These are phyloP conservation scores for Tinospora cordifolia DNA, from an alignment of 164 flowering plant genomes.

Conservation along the genomic window DNA sequence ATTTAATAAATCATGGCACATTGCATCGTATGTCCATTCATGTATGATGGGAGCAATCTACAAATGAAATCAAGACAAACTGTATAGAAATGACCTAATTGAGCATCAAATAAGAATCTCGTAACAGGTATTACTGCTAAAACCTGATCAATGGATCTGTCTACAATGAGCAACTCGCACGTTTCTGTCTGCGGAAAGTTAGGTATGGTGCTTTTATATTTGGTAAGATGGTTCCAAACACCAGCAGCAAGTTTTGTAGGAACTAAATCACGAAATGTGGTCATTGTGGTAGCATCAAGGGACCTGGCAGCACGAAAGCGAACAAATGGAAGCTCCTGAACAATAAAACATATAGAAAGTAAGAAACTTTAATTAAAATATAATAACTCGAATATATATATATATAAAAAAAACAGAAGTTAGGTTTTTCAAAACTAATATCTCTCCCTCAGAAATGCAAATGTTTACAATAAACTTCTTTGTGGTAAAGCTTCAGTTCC, in stretches of 20 bases:
- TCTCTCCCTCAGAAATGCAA: background rate
- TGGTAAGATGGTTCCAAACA: constrained; percentile 64
- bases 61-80: constrained; percentile 13
- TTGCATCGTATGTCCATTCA: constrained; percentile 99
- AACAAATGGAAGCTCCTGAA: constrained; percentile 85
- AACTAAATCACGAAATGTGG: constrained; percentile 66
- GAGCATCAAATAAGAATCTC: constrained; percentile 5
- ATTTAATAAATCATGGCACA: constrained; percentile 87
- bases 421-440: background rate
- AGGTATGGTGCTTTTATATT: constrained; percentile 60
- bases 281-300: constrained; percentile 61
- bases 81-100: constrained; percentile 9
- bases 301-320: constrained; percentile 82
- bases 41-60: constrained; percentile 98
- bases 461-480: background rate
- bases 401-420: background rate
- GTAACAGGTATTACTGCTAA: constrained; percentile 6
- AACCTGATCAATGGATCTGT: constrained; percentile 97
- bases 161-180: constrained; percentile 87
- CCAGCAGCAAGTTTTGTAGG: constrained; percentile 90
- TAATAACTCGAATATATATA: background rate
- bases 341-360: constrained; percentile 3
- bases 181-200: constrained; percentile 89
- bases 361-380: background rate
- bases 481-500: background rate